Evolutionary conservation across 1,139 yeast genomes (phyloP).

Genomic region (Suhomyces choctaworum): DNA sequence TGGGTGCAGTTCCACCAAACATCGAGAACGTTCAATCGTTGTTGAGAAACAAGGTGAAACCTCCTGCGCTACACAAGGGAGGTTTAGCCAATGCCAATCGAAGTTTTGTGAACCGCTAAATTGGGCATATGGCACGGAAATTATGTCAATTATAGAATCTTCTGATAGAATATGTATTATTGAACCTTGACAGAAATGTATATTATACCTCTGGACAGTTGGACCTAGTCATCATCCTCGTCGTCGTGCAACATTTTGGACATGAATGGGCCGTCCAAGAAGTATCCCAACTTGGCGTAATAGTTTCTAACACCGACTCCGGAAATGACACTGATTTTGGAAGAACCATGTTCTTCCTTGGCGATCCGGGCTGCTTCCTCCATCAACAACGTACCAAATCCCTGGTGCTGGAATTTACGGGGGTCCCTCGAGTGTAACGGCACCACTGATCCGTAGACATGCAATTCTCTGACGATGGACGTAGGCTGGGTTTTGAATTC

Average conservation of each 20-base stretch:
- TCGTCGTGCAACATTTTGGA: constrained; percentile 51
- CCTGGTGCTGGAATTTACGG: constrained; percentile 97
- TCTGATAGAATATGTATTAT: constrained; percentile 7
- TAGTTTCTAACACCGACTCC: constrained; percentile 98
- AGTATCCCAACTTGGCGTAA: constrained; percentile 88
- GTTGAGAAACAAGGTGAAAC: constrained; percentile 40
- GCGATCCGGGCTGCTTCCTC: constrained; percentile 98
- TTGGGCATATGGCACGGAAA: too few species aligned
- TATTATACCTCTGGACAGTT: background rate
- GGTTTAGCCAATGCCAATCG: constrained; percentile 27
- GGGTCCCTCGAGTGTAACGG: constrained; percentile 98
- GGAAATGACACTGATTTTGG: constrained; percentile 87
- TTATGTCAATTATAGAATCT: too few species aligned
- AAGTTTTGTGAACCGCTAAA: constrained; percentile 15
- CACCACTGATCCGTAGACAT: constrained; percentile 96
- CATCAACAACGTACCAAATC: constrained; percentile 95
- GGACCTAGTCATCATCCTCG: constrained; percentile 4
- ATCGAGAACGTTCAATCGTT: constrained; percentile 39
- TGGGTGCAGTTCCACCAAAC: constrained; percentile 17
- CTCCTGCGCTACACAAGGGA: constrained; percentile 48
- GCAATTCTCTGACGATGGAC: constrained; percentile 91
- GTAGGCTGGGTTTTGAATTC: constrained; percentile 85
- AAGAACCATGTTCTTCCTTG: constrained; percentile 89
- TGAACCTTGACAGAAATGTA: background rate
- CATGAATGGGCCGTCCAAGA: constrained; percentile 95